These are phyloP conservation scores for Hypoxylon cercidicola DNA, from an alignment of 495 filamentous ascomycete species.

Conservation along the genomic window DNA sequence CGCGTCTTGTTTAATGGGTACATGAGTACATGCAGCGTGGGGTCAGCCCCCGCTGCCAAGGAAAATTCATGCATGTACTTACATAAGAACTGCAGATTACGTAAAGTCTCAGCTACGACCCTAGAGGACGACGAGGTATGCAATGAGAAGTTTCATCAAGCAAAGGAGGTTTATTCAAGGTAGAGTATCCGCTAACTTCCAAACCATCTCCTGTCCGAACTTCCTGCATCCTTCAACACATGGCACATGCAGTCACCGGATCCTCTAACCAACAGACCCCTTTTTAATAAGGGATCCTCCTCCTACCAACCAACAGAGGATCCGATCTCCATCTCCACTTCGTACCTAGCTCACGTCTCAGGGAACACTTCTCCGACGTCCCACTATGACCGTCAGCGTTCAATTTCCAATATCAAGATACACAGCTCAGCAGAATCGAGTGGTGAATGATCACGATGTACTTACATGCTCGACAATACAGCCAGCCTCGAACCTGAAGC, in stretches of 20 bases:
- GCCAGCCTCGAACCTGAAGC: constrained; percentile 42
- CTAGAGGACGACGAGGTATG: neutral
- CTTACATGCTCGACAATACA: constrained; percentile 51
- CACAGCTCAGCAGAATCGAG: neutral
- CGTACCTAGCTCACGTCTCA: neutral
- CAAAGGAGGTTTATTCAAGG: no score
- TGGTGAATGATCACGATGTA: neutral
- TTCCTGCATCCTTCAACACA: no score
- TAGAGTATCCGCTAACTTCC: no score
- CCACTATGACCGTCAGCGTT: constrained; percentile 32
- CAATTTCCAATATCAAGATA: neutral
- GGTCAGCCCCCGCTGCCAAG: neutral
- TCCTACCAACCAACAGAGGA: no score
- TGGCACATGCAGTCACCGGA: no score
- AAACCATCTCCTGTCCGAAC: no score
- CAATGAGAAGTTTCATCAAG: neutral
- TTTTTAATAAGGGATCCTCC: neutral
- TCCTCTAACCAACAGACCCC: no score
- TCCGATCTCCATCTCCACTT: no score
- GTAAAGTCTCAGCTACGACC: neutral
- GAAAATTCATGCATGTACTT: no score
- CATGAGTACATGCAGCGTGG: constrained; percentile 1
- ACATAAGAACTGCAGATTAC: no score
- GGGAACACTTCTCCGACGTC: constrained; percentile 47
- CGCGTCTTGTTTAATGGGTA: constrained; percentile 37